Conservation (phyloP, 2,329 filamentous ascomycete species). For the Penicillium sp. region DNA sequence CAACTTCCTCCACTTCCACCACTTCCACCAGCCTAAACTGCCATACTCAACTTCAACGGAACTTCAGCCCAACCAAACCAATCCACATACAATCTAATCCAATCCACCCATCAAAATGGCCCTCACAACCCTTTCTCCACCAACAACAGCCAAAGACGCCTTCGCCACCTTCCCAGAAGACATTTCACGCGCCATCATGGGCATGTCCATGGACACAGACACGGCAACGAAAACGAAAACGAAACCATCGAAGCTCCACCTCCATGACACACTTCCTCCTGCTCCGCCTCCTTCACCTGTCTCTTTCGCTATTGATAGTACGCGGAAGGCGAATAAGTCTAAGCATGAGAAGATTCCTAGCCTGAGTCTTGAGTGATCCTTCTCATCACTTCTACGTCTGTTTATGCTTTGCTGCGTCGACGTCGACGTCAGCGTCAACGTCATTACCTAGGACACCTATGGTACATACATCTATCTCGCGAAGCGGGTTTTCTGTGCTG, state of each 20-base stretch:
- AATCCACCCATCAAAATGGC: neutral
- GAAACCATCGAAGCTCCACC: slow-evolving; percentile 31
- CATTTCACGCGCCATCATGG: slow-evolving; percentile 45
- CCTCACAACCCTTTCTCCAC: no score
- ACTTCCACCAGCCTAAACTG: no score
- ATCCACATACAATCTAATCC: no score
- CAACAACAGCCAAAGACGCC: slow-evolving; percentile 21
- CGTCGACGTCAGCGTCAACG: no score
- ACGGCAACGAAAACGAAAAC: slow-evolving; percentile 36
- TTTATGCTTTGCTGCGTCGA: no score
- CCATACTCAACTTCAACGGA: no score
- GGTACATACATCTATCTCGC: no score
- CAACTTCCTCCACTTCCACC: neutral
- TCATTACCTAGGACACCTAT: no score
- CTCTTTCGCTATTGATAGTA: slow-evolving; percentile 22
- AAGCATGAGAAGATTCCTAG: slow-evolving; percentile 24
- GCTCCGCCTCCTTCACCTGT: slow-evolving; percentile 28
- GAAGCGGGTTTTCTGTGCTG: no score
- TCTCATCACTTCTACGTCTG: neutral
- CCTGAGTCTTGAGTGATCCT: slow-evolving; percentile 24
- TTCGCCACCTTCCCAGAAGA: slow-evolving; percentile 40
- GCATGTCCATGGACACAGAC: no score
- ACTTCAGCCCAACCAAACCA: no score
- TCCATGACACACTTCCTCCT: slow-evolving; percentile 31
- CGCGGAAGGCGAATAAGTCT: slow-evolving; percentile 8